A percentile compares a stretch with the other conserved stretches of the same genome.
These are phyloP conservation scores for Ustilago cynodontis DNA, from an alignment of 1,284 basidiomycete species.

Conservation along the genomic window DNA sequence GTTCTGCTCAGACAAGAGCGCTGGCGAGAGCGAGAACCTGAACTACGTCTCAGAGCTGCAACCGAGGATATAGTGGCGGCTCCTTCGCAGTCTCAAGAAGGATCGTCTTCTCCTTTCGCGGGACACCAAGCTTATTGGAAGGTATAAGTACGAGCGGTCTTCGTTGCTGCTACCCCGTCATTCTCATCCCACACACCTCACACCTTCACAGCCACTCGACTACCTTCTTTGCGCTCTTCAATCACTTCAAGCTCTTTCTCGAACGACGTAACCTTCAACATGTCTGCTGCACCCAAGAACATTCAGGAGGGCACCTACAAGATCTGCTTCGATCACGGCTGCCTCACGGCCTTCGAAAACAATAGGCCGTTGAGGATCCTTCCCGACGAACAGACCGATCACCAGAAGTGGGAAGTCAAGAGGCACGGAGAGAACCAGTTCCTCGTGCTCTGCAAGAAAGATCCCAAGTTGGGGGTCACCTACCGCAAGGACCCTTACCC, in stretches of 20 bases:
- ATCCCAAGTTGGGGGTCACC: background rate
- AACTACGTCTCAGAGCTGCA: background rate
- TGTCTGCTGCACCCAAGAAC: slow-evolving; percentile 11
- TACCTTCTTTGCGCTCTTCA: background rate
- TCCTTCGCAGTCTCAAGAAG: background rate
- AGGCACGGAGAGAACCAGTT: slow-evolving; percentile 1
- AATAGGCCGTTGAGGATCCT: background rate
- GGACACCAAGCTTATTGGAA: background rate
- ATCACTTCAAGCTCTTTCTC: background rate
- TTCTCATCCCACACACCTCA: background rate
- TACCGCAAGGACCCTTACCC: background rate
- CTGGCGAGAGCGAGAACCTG: background rate
- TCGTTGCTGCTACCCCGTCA: background rate
- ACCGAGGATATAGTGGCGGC: background rate
- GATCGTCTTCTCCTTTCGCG: background rate
- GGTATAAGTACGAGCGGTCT: background rate
- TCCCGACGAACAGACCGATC: background rate
- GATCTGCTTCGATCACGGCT: slow-evolving; percentile 13
- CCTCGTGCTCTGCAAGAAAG: slow-evolving; percentile 8
- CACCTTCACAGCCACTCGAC: background rate
- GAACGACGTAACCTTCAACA: slow-evolving; percentile 3
- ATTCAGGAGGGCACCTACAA: slow-evolving; percentile 20
- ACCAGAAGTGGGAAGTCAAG: slow-evolving; percentile 19
- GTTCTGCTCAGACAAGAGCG: background rate
- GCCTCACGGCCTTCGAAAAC: background rate